Conservation (phyloP, 2,329 filamentous ascomycete species). For the Ophiosphaerella korrae region DNA sequence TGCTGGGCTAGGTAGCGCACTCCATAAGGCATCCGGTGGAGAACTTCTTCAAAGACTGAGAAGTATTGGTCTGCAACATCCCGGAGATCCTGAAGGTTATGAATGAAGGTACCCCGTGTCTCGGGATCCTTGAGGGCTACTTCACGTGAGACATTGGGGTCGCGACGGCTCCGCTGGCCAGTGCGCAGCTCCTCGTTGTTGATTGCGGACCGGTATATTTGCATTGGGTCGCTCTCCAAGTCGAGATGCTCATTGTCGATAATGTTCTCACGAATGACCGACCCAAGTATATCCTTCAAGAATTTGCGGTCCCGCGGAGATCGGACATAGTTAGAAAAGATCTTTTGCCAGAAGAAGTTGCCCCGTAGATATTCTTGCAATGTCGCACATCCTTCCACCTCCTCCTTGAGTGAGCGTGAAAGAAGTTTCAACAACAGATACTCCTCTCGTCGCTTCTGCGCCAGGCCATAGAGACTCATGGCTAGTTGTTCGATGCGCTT, state of each 20-base stretch:
- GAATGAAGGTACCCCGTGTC: conserved; percentile 89
- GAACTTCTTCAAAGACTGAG: conserved; percentile 75
- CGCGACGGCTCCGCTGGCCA: conserved; percentile 78
- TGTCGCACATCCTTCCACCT: conserved; percentile 73
- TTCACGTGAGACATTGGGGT: conserved; percentile 84
- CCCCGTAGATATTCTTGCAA: conserved; percentile 86
- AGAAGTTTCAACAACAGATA: conserved; percentile 95
- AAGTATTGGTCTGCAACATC: conserved; percentile 96
- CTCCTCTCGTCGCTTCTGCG: conserved; percentile 94
- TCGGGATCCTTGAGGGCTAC: conserved; percentile 95
- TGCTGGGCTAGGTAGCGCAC: conserved; percentile 86
- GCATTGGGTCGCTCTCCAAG: conserved; percentile 94
- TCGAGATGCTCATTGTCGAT: conserved; percentile 90
- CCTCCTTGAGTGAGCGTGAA: conserved; percentile 79
- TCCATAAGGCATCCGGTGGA: conserved; percentile 91
- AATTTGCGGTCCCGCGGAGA: conserved; percentile 93
- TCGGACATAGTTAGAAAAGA: conserved; percentile 84
- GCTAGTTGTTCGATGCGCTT: conserved; percentile 91
- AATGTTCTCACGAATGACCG: conserved; percentile 87
- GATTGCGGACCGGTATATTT: conserved; percentile 93
- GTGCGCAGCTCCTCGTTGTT: conserved; percentile 97
- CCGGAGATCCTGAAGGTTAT: conserved; percentile 88
- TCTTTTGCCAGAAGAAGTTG: conserved; percentile 90
- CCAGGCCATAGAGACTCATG: conserved; percentile 96
- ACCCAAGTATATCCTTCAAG: conserved; percentile 81